These are phyloP conservation scores for Corymbia calophylla DNA, from an alignment of 441 rosid species.

Conservation along the genomic window DNA sequence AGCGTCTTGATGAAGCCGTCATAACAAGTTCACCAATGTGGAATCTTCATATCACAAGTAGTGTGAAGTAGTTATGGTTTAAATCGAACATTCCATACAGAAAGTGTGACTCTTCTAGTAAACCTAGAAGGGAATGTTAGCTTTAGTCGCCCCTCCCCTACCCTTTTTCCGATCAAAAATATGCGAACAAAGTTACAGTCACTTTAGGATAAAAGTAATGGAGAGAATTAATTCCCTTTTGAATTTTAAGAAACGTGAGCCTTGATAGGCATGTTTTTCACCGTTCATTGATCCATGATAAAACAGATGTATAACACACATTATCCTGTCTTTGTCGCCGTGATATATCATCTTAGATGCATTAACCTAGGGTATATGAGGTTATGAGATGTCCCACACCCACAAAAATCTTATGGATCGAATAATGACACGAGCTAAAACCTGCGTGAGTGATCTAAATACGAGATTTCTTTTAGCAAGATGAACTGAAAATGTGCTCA, in stretches of 20 bases:
- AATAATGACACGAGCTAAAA: not conserved
- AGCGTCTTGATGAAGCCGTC: not conserved
- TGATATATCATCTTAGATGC: not conserved
- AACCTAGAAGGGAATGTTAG: not conserved
- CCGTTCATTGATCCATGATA: too few species aligned
- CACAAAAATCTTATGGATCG: not conserved
- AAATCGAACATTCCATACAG: not conserved
- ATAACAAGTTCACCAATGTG: accelerated
- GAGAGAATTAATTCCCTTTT: too few species aligned
- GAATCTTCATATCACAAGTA: not conserved
- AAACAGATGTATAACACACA: too few species aligned
- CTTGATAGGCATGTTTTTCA: too few species aligned
- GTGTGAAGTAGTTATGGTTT: not conserved
- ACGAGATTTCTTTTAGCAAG: not conserved
- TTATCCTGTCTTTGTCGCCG: not conserved
- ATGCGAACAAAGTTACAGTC: not conserved
- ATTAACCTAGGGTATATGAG: not conserved
- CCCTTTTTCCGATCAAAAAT: not conserved
- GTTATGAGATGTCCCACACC: not conserved
- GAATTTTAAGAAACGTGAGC: too few species aligned
- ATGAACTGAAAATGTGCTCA: not conserved
- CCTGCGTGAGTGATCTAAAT: not conserved
- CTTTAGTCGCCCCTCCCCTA: not conserved
- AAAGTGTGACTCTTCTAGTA: not conserved
- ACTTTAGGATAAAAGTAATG: not conserved